Evolutionary conservation across 805 yeast genomes (phyloP).

Genomic region (Candida ascalaphidarum): DNA sequence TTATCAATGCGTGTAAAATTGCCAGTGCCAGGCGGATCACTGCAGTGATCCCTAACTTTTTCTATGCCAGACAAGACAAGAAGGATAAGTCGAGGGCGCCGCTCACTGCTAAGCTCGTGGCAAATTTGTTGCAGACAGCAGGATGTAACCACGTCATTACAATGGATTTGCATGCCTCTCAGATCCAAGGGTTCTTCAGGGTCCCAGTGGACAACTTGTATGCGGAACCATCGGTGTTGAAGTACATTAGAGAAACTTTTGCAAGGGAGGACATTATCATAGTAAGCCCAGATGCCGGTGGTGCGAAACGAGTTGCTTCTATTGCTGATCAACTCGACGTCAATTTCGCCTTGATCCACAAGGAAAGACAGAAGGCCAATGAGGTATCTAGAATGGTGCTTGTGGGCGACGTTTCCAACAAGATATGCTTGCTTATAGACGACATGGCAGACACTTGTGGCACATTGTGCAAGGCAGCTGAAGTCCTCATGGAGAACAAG

Average conservation of each 20-base stretch:
- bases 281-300: slow-evolving; percentile 86
- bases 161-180: slow-evolving; percentile 85
- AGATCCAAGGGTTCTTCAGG: slow-evolving; percentile 78
- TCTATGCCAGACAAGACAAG: slow-evolving; percentile 84
- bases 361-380: slow-evolving; percentile 76
- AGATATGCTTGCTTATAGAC: slow-evolving; percentile 71
- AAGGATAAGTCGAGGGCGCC: slow-evolving; percentile 83
- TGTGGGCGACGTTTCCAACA: slow-evolving; percentile 75
- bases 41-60: slow-evolving; percentile 76
- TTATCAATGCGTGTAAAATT: slow-evolving; percentile 76
- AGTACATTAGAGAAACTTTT: slow-evolving; percentile 60
- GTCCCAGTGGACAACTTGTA: slow-evolving; percentile 79
- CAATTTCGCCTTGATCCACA: slow-evolving; percentile 78
- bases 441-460: slow-evolving; percentile 93
- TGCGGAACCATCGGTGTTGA: slow-evolving; percentile 75
- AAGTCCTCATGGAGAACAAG: slow-evolving; percentile 55
- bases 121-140: slow-evolving; percentile 73
- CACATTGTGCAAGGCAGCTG: slow-evolving; percentile 77
- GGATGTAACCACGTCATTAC: slow-evolving; percentile 85
- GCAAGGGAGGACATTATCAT: slow-evolving; percentile 58
- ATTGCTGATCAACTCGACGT: slow-evolving; percentile 72
- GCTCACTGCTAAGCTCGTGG: slow-evolving; percentile 77
- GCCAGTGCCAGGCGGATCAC: slow-evolving; percentile 81
- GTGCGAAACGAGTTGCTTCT: slow-evolving; percentile 84
- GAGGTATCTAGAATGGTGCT: slow-evolving; percentile 80